Evolutionary conservation across 352 stramenopile genomes (phyloP).

Genomic region (Pythium rhizo-oryzae): DNA sequence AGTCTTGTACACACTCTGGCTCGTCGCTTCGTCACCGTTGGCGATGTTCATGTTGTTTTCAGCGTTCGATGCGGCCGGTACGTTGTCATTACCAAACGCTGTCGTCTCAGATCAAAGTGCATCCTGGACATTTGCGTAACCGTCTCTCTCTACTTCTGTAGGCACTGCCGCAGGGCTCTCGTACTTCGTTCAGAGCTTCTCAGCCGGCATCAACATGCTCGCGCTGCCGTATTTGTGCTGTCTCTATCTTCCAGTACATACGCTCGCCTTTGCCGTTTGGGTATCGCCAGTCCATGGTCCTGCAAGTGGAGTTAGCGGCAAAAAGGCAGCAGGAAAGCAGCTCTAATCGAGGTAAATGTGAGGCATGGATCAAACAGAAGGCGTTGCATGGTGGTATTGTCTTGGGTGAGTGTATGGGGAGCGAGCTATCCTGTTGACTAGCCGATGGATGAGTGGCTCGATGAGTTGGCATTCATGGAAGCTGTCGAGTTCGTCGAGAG

Average conservation of each 20-base stretch:
- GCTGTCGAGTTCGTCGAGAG: constrained; percentile 3
- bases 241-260: constrained; percentile 74
- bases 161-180: constrained; percentile 32
- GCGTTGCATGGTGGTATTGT: neutral
- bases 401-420: neutral
- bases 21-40: constrained; percentile 60
- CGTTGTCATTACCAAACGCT: neutral
- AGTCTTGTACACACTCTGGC: constrained; percentile 39
- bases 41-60: constrained; percentile 36
- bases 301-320: neutral
- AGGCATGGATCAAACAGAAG: neutral
- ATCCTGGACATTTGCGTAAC: neutral
- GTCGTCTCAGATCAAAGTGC: neutral
- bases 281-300: constrained; percentile 24
- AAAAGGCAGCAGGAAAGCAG: constrained; percentile 1
- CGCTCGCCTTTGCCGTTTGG: constrained; percentile 58
- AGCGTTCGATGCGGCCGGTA: constrained; percentile 32
- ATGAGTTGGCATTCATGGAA: constrained; percentile 20
- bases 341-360: neutral
- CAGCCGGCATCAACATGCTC: constrained; percentile 52
- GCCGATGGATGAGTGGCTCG: constrained; percentile 16
- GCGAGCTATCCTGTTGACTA: neutral
- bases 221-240: constrained; percentile 68
- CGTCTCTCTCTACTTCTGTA: constrained; percentile 2
- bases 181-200: constrained; percentile 56